Evolutionary conservation across 441 rosid genomes (phyloP), one percentile per base, ranked within the genome.

Genomic region (Mallotus japonicus): DNA sequence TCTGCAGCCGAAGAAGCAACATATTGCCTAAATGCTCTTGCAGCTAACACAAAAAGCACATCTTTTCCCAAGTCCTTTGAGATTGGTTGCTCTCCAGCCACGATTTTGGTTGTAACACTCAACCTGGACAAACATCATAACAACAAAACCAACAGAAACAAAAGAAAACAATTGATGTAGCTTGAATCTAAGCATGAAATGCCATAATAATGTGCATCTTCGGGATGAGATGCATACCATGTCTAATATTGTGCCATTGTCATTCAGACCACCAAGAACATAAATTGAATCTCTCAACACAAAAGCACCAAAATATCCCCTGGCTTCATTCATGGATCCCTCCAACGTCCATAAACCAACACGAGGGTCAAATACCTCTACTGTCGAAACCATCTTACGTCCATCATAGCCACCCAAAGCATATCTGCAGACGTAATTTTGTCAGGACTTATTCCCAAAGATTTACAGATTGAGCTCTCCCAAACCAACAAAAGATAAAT

Each of bases 341-440:
- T 37, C 82, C 53, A 40, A 56, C 71, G 64, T 76, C 86, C 88
- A 85, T 2, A 55, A 65, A 60, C 78, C 80, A 64, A 68, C 55
- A 57, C 83, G 82, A 17, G 88, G 88, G 24, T 85, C 88, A n/a
- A 72, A 81, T 11, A 81, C 62, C 72, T 85, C 86, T 5, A 83
- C 81, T 14, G 81, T 70, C 11, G 83, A 66, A n/a, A 75, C 76
- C 83, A 77, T 85, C n/a, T 19, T 60, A 7, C 22, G 55, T 47
- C 86, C 88, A 72, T 80, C 75, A 73, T 24, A 24, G 28, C 28
- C 28, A 24, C 28, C 28, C 28, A 24, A 24, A 24, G 28, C 28
- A 24, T 24, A 80, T 53, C 88, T 85, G 71, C 76, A 67, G 60
- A 32, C 63, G 1, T 24, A 24, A n/a, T n/a, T n/a, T n/a, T n/a